Evolutionary conservation across 139 green algal species (phyloP).

Genomic region (Mesostigma viride): DNA sequence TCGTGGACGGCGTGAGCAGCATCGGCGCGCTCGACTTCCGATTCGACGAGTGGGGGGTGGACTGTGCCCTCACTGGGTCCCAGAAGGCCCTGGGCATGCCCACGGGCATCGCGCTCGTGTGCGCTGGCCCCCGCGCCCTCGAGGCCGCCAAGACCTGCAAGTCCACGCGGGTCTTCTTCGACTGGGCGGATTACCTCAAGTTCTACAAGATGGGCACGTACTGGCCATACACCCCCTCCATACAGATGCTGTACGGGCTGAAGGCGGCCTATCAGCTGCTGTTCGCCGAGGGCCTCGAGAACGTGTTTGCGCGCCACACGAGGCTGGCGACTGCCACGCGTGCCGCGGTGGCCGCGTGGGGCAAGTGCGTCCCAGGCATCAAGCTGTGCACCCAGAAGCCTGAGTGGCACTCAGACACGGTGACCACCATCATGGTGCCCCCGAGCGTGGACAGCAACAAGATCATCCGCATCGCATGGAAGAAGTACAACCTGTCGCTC

Average conservation of each 20-base stretch:
- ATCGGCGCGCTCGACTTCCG: conserved; percentile 86
- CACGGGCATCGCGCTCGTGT: conserved; percentile 80
- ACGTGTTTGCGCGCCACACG: conserved; percentile 75
- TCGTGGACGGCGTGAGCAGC: conserved; percentile 84
- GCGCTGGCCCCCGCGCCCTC: conserved; percentile 57
- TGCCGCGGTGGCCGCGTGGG: conserved; percentile 74
- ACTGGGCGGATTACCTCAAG: conserved; percentile 60
- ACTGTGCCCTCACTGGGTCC: conserved; percentile 87
- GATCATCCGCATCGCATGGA: conserved; percentile 78
- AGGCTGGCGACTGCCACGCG: conserved; percentile 61
- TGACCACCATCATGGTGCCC: conserved; percentile 85
- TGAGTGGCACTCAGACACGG: conserved; percentile 70
- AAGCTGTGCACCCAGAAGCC: conserved; percentile 78
- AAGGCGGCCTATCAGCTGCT: conserved; percentile 60
- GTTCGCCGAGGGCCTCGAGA: conserved; percentile 71
- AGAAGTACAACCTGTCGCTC: conserved; percentile 91
- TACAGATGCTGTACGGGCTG: conserved; percentile 84
- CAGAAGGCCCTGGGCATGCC: conserved; percentile 94
- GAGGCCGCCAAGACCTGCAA: conserved; percentile 21
- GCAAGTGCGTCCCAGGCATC: too few species aligned
- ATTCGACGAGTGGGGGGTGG: conserved; percentile 89
- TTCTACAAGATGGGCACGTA: conserved; percentile 37
- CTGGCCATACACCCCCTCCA: conserved; percentile 52
- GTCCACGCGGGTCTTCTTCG: conserved; percentile 64
- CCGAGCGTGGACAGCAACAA: conserved; percentile 70